Evolutionary conservation across 2,329 filamentous ascomycete genomes (phyloP), one percentile per base, ranked within the genome.

Genomic region (Penicillium sp.): DNA sequence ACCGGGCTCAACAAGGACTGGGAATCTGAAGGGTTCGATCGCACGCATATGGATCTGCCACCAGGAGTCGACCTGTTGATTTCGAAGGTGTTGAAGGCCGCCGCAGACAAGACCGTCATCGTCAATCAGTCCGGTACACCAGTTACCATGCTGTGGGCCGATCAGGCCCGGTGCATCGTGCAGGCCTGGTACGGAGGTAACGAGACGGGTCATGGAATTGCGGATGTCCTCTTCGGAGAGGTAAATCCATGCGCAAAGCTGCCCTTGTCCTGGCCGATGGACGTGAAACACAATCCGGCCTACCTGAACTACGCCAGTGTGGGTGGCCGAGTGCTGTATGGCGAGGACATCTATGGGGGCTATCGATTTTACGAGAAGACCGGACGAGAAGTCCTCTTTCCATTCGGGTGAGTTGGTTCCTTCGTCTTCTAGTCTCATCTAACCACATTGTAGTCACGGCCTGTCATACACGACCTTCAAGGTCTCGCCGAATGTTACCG

Each of bases 161-260:
- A 73, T n/a, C 67, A 72, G 34, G 73, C 74, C 1, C 74, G 73
- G 4, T 82, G 84, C 2, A 77, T 92, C 1, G 68, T 91, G 1
- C 88, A 92, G 66, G 88, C 88, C 3, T 93, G 89, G 89, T 92
- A 91, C 65, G 88, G 89, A 56, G 89, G 90, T 14, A 89, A 93
- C 64, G 89, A 93, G 75, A 88, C 87, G 1, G 89, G 89, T 6
- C 89, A 92, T 67, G 86, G 85, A n/a, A 87, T 93, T 61, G 88
- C 87, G 0, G 89, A 92, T 63, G 80, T 92, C 3, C 76, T 92
- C 1, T 88, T 89, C 56, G 89, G 89, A 39, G 82, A 86, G 53
- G 80, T 83, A 35, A 91, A 88, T 66, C 89, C 89, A 0, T 86
- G 82, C 43, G 89, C 85, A 16, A 90, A 90, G 70, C 78, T 92